phyloP scores from a whole-genome alignment of 2,329 filamentous ascomycete species.

The Cryphonectria carpinicola region DNA sequence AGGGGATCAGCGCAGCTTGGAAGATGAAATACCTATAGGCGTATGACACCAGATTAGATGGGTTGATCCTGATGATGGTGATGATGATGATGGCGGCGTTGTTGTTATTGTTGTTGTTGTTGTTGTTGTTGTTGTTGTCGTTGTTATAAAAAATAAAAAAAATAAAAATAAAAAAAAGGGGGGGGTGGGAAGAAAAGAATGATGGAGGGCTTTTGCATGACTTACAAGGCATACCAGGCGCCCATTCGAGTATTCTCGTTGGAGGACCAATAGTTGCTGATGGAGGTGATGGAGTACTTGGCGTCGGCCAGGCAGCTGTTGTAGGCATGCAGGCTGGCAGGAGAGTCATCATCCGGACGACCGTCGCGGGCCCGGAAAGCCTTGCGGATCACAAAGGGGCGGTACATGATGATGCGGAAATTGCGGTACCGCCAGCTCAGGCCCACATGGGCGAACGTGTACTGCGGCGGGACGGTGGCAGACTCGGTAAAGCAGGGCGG shows the following conservation, averaged over 20 bases:
- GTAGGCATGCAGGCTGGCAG: constrained; percentile 36
- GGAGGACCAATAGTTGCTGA: constrained; percentile 43
- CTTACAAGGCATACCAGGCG: constrained; percentile 48
- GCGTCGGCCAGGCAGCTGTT: constrained; percentile 47
- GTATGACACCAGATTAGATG: neutral
- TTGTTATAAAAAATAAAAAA: neutral
- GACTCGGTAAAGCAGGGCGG: constrained; percentile 43
- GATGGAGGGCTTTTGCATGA: neutral
- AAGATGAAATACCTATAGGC: constrained; percentile 48
- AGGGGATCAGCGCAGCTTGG: constrained; percentile 52
- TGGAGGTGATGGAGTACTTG: constrained; percentile 44
- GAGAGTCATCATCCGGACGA: constrained; percentile 28
- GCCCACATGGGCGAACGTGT: constrained; percentile 45
- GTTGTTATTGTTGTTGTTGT: neutral
- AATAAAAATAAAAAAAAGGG: neutral
- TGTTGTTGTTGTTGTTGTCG: neutral
- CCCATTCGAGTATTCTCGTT: constrained; percentile 44
- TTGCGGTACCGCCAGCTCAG: constrained; percentile 50
- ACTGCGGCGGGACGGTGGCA: constrained; percentile 40
- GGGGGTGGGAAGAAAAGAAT: no score
- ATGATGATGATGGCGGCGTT: neutral
- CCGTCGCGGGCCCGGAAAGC: constrained; percentile 35
- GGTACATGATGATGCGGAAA: constrained; percentile 52
- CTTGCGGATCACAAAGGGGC: constrained; percentile 49
- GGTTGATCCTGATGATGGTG: neutral